Evolutionary conservation across 2,329 filamentous ascomycete genomes (phyloP), one percentile per base, ranked within the genome.

Genomic region (Alternaria arbusti): DNA sequence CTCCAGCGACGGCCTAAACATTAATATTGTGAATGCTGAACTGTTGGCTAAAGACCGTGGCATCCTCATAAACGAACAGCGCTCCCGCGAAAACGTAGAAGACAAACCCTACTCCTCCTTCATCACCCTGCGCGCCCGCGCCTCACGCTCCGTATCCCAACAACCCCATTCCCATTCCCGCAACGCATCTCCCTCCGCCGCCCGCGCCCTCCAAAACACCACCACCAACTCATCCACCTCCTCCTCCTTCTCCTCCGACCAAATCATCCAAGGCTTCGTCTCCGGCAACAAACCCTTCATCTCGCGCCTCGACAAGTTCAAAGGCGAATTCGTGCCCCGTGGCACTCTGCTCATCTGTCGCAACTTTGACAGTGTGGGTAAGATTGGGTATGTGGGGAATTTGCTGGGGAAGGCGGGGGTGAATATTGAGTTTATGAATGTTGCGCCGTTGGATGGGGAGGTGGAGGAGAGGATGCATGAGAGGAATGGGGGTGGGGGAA

Each of bases 11-110:
- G 89, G 86, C 0, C 78, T 88, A 12, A 90, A 91, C 72, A 89
- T 94, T 71, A 95, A 94, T 80, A 93, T 96, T 63, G 92, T 96
- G 70, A 95, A 96, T 73, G 92, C 92, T 0, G 86, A 88, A 46
- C 83, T 94, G 25, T 87, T 94, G 13, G 91, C 92, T 20, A 90
- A 88, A 67, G 90, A 94, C 71, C 91, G 91, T 69, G 92, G 91
- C 3, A 91, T 96, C 65, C 85, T 90, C 47, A 89, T 96, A 74
- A 92, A 90, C 74, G 92, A 95, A 81, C 88, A 88, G 40, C 89
- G 89, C 65, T 87, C 86, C 3, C 85, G 89, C 8, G 88, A 90
- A 57, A 82, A 83, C 20, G 82, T 84, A 1, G 85, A 87, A n/a
- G 84, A 88, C 22, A 83, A 86, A 47, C 87, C 88, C 0, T 94